A percentile compares a stretch with the other conserved stretches of the same genome.
Evolutionary conservation across 768 basidiomycete species (phyloP).

Genomic region (Trametes cinnabarina): DNA sequence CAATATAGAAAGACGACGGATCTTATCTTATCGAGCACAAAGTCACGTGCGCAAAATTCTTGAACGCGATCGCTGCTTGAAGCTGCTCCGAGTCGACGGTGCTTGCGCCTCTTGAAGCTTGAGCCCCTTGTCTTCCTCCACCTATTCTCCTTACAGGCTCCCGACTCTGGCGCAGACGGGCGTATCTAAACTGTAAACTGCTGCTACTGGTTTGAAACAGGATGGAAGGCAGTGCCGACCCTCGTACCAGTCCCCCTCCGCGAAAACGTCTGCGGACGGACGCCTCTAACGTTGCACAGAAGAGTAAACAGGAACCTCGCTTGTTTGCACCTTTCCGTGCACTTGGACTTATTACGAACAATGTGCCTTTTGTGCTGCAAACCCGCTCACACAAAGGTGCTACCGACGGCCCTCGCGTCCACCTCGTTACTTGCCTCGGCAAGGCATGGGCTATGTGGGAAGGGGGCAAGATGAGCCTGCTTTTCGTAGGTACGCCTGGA

Average conservation of each 20-base stretch:
- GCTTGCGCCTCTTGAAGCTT: no score
- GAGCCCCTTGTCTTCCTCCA: no score
- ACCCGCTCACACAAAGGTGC: conserved; percentile 82
- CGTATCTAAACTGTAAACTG: neutral
- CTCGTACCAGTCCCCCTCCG: conserved; percentile 39
- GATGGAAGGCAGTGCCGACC: conserved; percentile 9
- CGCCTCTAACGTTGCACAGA: neutral
- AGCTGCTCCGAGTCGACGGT: no score
- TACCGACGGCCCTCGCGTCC: conserved; percentile 77
- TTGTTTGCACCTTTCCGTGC: conserved; percentile 94
- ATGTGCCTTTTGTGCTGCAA: conserved; percentile 86
- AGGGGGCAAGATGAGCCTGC: conserved; percentile 84
- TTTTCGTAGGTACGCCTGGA: conserved; percentile 85
- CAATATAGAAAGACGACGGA: neutral
- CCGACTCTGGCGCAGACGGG: no score
- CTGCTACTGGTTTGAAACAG: neutral
- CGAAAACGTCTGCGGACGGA: conserved; percentile 50
- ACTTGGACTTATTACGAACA: conserved; percentile 90
- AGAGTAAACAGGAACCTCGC: conserved; percentile 23
- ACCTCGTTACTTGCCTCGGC: conserved; percentile 85
- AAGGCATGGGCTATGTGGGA: conserved; percentile 96
- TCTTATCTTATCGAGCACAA: neutral
- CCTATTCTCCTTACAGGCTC: no score
- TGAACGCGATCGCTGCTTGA: neutral
- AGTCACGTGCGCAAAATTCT: neutral